phyloP scores from a whole-genome alignment of 495 filamentous ascomycete genomes.

The Chaetomium fimeti region DNA sequence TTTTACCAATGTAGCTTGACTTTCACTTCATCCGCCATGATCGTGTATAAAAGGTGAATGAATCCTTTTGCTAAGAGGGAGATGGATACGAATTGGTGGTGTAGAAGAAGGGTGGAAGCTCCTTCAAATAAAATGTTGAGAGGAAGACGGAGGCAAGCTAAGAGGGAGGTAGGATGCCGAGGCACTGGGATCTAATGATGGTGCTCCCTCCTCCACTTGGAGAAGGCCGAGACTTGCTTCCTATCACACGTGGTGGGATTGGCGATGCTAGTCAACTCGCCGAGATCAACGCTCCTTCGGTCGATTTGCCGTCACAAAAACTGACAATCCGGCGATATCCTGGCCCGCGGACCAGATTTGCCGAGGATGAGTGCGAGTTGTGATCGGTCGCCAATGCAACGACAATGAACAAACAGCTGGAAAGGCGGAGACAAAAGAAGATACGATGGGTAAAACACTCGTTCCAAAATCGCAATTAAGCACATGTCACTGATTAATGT shows the following conservation, averaged over 20 bases:
- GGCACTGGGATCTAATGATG: background rate
- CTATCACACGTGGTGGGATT: background rate
- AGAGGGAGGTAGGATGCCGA: constrained; percentile 12
- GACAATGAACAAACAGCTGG: too few species aligned
- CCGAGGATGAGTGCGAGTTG: too few species aligned
- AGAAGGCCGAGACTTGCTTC: background rate
- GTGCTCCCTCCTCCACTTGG: background rate
- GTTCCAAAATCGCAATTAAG: too few species aligned
- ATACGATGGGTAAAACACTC: too few species aligned
- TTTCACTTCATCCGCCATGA: constrained; percentile 52
- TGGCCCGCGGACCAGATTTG: background rate
- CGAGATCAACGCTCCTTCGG: background rate
- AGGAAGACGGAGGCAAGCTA: background rate
- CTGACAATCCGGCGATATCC: background rate
- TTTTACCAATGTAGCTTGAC: constrained; percentile 74
- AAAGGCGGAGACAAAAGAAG: too few species aligned
- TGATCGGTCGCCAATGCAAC: too few species aligned
- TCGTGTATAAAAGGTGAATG: background rate
- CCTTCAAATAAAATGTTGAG: background rate
- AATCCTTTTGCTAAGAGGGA: background rate
- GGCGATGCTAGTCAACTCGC: background rate
- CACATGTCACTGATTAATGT: too few species aligned
- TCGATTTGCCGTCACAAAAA: background rate
- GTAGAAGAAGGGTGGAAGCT: background rate
- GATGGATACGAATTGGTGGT: background rate